Conservation (phyloP, 1,139 yeast species). For the Pichia sp. region DNA sequence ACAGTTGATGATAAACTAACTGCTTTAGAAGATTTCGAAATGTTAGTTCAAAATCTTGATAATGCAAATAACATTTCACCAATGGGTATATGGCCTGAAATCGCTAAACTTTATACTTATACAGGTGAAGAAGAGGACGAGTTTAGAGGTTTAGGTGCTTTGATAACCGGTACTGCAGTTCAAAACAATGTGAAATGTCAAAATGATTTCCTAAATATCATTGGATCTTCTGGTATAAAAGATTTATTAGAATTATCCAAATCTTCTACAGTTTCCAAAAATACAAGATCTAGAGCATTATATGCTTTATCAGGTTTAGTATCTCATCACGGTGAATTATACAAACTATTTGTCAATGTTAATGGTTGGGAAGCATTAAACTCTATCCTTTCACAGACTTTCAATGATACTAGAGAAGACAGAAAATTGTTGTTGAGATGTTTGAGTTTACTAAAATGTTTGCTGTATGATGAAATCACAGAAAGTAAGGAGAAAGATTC, state of each 20-base stretch:
- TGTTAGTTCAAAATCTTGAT: conserved; percentile 88
- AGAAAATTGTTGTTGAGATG: conserved; percentile 46
- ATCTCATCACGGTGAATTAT: conserved; percentile 61
- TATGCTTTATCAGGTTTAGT: conserved; percentile 71
- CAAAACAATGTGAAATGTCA: conserved; percentile 82
- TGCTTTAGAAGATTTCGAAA: conserved; percentile 88
- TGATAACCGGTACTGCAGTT: conserved; percentile 83
- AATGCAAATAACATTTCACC: conserved; percentile 90
- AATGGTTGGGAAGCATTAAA: conserved; percentile 55
- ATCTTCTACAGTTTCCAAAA: conserved; percentile 8
- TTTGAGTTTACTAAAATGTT: conserved; percentile 50
- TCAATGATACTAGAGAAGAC: conserved; percentile 31
- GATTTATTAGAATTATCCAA: conserved; percentile 8
- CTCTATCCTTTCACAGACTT: conserved; percentile 13
- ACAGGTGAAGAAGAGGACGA: conserved; percentile 39
- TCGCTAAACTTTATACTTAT: conserved; percentile 37
- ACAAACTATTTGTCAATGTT: conserved; percentile 43
- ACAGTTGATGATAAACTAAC: conserved; percentile 44
- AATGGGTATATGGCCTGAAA: conserved; percentile 64
- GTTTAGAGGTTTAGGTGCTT: conserved; percentile 54
- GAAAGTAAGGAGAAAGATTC: conserved; percentile 20
- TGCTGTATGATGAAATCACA: conserved; percentile 45
- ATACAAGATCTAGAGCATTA: conserved; percentile 52
- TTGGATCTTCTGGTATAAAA: conserved; percentile 18
- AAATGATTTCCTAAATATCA: conserved; percentile 48